A percentile compares a stretch with the other conserved stretches of the same genome.
phyloP scores from a whole-genome alignment of 2,329 filamentous ascomycete genomes.

The Bertia moriformis region DNA sequence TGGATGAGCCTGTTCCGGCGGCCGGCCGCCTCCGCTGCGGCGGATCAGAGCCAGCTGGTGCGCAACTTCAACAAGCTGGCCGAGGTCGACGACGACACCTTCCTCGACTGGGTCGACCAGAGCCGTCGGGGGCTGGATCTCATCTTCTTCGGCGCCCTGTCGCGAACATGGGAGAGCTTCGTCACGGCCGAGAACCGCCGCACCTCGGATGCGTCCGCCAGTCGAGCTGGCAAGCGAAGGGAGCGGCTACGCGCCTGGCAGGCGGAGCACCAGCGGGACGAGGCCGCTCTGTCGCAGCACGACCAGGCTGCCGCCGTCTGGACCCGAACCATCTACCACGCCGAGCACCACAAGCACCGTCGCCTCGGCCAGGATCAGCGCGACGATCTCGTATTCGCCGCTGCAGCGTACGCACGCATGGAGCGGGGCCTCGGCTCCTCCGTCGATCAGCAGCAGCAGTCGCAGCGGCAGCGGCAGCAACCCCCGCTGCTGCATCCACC shows the following conservation, averaged over 20 bases:
- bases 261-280: conserved; percentile 48
- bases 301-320: conserved; percentile 77
- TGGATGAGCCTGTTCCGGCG: conserved; percentile 61
- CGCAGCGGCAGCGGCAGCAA: too few species aligned
- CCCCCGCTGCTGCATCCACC: conserved; percentile 43
- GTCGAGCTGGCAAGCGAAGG: conserved; percentile 58
- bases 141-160: conserved; percentile 69
- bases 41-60: conserved; percentile 58
- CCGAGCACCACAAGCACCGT: conserved; percentile 84
- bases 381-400: conserved; percentile 69
- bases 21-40: conserved; percentile 48
- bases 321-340: conserved; percentile 88
- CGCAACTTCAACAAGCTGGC: conserved; percentile 71
- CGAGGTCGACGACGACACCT: conserved; percentile 77
- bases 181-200: conserved; percentile 68
- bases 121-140: conserved; percentile 65
- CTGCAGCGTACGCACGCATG: conserved; percentile 63
- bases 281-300: conserved; percentile 71
- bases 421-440: conserved; percentile 70
- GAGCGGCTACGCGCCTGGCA: conserved; percentile 76
- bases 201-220: conserved; percentile 61
- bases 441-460: conserved; percentile 40
- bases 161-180: conserved; percentile 77
- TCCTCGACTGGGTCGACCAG: conserved; percentile 75
- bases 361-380: conserved; percentile 82